These are phyloP conservation scores for Ophiostoma ulmi DNA, from an alignment of 2,329 filamentous ascomycete species.

Conservation along the genomic window DNA sequence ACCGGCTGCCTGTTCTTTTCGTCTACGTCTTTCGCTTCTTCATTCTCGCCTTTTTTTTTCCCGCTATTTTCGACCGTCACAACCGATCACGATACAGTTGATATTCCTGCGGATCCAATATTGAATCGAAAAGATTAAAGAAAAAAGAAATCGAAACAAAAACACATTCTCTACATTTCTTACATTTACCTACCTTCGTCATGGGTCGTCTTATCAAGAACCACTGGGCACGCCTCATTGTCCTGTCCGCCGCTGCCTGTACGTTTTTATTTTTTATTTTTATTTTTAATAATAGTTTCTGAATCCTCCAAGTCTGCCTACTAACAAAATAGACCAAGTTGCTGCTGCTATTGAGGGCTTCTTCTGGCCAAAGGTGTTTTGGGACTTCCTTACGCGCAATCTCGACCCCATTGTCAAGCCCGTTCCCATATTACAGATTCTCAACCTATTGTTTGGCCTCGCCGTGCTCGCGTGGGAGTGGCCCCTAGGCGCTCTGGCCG, in stretches of 20 bases:
- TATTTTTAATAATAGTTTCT: background rate
- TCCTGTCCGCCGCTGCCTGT: conserved; percentile 78
- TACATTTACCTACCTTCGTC: conserved; percentile 29
- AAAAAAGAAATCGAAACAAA: background rate
- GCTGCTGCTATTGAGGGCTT: conserved; percentile 77
- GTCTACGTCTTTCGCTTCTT: conserved; percentile 33
- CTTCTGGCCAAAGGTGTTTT: conserved; percentile 99
- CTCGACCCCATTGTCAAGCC: conserved; percentile 83
- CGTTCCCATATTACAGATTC: conserved; percentile 78
- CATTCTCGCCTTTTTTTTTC: conserved; percentile 22
- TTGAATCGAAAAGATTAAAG: background rate
- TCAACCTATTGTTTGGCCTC: conserved; percentile 81
- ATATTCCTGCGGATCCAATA: background rate
- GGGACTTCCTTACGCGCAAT: conserved; percentile 90
- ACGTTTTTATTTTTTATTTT: conserved; percentile 34
- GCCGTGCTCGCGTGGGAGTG: conserved; percentile 83
- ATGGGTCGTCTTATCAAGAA: conserved; percentile 99
- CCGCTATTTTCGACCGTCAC: background rate
- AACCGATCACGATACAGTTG: background rate
- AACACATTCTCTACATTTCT: background rate
- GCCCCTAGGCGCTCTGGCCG: conserved; percentile 74
- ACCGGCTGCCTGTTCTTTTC: background rate
- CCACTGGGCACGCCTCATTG: conserved; percentile 93
- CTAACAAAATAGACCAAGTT: conserved; percentile 65
- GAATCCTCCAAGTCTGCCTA: background rate